Percentiles rank a stretch among this genome's conserved stretches.
Evolutionary conservation across 1,284 basidiomycete genomes (phyloP).

Genomic region (Leccinum ponderosum): DNA sequence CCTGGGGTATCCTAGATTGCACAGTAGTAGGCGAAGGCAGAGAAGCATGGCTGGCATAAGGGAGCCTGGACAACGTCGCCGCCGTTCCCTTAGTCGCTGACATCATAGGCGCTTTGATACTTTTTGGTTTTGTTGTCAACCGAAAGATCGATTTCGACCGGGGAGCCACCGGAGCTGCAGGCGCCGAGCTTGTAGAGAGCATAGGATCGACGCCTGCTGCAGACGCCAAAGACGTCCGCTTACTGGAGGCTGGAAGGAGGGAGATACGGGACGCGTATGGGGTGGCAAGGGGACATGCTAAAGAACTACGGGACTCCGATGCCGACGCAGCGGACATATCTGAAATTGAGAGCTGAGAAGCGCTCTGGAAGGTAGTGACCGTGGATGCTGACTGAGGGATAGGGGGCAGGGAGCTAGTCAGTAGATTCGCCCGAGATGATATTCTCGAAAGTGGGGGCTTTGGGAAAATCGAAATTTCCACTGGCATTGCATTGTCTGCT

Average conservation of each 20-base stretch:
- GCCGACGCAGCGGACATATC: conserved; percentile 10
- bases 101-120: conserved; percentile 17
- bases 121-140: conserved; percentile 28
- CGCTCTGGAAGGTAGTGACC: conserved; percentile 24
- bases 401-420: conserved; percentile 20
- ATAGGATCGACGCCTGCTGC: conserved; percentile 22
- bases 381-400: conserved; percentile 33
- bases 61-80: conserved; percentile 12
- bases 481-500: not conserved
- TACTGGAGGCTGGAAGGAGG: conserved; percentile 24
- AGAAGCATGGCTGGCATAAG: conserved; percentile 6
- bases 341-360: conserved; percentile 26
- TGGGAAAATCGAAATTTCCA: conserved; percentile 3
- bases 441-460: conserved; percentile 22
- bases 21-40: conserved; percentile 9
- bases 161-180: not conserved
- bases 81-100: not conserved
- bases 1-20: conserved; percentile 27
- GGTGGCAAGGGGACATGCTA: conserved; percentile 3
- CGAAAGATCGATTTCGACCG: conserved; percentile 34
- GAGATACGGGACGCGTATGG: conserved; percentile 22
- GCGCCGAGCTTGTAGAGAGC: not conserved
- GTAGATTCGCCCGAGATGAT: conserved; percentile 20
- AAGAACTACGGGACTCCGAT: conserved; percentile 24
- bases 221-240: conserved; percentile 30